Evolutionary conservation across 1,139 yeast genomes (phyloP).

Genomic region (Saccharomycopsis phalli): DNA sequence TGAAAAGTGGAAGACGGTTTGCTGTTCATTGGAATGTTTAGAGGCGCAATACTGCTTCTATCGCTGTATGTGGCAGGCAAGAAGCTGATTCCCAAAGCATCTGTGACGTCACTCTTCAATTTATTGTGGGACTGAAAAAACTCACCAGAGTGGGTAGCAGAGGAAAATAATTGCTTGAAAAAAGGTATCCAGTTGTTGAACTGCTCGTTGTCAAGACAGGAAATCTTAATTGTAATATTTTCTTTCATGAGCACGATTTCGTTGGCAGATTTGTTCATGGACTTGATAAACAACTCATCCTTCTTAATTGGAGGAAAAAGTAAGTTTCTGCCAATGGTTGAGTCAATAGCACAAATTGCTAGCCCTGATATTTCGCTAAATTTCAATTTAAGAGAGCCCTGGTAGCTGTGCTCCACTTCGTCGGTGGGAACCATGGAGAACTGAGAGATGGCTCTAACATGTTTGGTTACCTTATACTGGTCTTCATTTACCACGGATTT

Average conservation of each 20-base stretch:
- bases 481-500: constrained; percentile 1
- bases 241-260: constrained; percentile 11
- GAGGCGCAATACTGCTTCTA: constrained; percentile 7
- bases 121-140: constrained; percentile 8
- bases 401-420: constrained; percentile 17
- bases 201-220: constrained; percentile 15
- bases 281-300: constrained; percentile 23
- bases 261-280: constrained; percentile 32
- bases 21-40: neutral
- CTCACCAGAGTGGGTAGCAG: neutral
- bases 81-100: constrained; percentile 18
- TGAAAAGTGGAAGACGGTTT: neutral
- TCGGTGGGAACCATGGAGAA: constrained; percentile 14
- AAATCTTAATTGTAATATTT: constrained; percentile 9
- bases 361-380: constrained; percentile 17
- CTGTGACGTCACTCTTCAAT: constrained; percentile 6
- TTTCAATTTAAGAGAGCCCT: constrained; percentile 15
- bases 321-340: constrained; percentile 26
- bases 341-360: constrained; percentile 26
- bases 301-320: constrained; percentile 30
- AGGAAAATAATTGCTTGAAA: constrained; percentile 13
- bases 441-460: constrained; percentile 9
- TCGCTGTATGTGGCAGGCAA: neutral
- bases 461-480: neutral
- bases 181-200: constrained; percentile 19